Conservation (phyloP, 2,329 filamentous ascomycete species). For the Sarocladium kiliense region DNA sequence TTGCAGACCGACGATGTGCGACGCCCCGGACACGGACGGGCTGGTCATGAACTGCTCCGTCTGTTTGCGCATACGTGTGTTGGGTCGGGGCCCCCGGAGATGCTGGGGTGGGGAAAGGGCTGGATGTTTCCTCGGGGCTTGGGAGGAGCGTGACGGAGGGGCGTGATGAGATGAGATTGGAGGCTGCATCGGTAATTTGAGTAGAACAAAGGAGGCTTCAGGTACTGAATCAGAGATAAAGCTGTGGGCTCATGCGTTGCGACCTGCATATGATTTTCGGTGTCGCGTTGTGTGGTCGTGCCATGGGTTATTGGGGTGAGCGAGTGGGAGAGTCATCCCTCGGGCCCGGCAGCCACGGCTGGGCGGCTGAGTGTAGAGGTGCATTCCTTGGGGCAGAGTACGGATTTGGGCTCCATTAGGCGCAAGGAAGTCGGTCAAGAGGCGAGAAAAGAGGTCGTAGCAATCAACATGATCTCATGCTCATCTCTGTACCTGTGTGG, state of each 20-base stretch:
- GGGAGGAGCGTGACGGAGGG: background rate
- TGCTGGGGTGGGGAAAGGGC: constrained; percentile 4
- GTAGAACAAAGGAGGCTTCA: background rate
- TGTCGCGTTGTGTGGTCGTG: background rate
- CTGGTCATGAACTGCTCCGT: background rate
- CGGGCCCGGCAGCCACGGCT: background rate
- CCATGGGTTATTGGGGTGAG: background rate
- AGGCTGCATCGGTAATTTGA: background rate
- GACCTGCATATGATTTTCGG: too few species aligned
- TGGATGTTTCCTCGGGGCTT: background rate
- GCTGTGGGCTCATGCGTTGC: too few species aligned
- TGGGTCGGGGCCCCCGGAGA: background rate
- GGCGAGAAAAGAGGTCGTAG: background rate
- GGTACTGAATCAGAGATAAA: too few species aligned
- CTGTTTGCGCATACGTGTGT: background rate
- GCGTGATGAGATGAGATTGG: background rate
- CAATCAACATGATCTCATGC: too few species aligned
- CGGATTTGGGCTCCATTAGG: too few species aligned
- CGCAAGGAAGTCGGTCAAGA: background rate
- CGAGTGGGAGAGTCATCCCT: background rate
- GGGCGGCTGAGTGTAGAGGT: background rate
- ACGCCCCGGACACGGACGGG: background rate
- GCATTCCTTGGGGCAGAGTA: background rate
- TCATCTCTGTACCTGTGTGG: background rate
- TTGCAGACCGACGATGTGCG: too few species aligned